A percentile compares a stretch with the other conserved stretches of the same genome.
phyloP scores from a whole-genome alignment of 23 red algal genomes.

The Gracilaria vermiculophylla region DNA sequence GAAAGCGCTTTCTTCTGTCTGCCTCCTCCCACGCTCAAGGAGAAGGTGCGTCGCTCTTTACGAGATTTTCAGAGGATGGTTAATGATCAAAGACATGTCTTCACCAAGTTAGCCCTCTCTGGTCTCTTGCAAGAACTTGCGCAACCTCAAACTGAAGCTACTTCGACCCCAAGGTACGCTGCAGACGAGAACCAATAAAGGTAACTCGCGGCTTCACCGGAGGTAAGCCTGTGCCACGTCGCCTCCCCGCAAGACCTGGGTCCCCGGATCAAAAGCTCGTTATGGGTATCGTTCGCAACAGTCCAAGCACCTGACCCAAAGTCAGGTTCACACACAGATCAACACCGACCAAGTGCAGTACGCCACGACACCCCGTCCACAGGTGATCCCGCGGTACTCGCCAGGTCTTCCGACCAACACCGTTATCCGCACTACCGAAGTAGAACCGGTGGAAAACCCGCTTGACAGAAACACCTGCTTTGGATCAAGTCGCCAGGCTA shows the following conservation, averaged over 20 bases:
- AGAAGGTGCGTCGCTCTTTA: constrained; percentile 21
- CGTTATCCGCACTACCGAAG: background rate
- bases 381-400: background rate
- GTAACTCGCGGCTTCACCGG: background rate
- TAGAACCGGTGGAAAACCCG: constrained; percentile 16
- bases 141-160: constrained; percentile 2
- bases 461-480: background rate
- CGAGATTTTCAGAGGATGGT: constrained; percentile 29
- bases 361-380: constrained; percentile 14
- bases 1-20: constrained; percentile 22
- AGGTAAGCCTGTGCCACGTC: constrained; percentile 10
- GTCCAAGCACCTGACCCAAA: background rate
- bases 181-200: background rate
- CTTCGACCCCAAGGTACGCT: background rate
- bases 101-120: constrained; percentile 1
- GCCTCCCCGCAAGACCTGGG: background rate
- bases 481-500: constrained; percentile 12
- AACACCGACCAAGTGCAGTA: background rate
- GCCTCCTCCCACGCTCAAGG: constrained; percentile 3
- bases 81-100: constrained; percentile 25
- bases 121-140: constrained; percentile 10
- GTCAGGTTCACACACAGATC: background rate
- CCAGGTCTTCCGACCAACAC: background rate
- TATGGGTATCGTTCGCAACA: background rate
- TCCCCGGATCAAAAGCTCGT: constrained; percentile 17